A percentile compares a stretch with the other conserved stretches of the same genome.
phyloP scores from a whole-genome alignment of 1,284 basidiomycete species.

The Moesziomyces parantarcticus region DNA sequence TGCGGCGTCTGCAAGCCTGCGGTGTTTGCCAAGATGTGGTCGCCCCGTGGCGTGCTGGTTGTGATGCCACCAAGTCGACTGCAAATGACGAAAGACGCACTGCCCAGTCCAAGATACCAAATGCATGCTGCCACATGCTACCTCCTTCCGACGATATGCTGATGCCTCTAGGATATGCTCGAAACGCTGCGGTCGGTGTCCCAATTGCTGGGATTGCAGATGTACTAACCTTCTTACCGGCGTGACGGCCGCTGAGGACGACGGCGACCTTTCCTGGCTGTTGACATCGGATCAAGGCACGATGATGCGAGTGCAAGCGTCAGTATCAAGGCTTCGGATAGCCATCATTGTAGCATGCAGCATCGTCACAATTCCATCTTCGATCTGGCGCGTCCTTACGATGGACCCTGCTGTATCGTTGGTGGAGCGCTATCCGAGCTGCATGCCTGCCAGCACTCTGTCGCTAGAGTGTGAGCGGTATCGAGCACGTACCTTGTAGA shows the following conservation, averaged over 20 bases:
- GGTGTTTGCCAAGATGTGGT: too few species aligned
- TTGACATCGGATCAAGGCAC: slow-evolving; percentile 71
- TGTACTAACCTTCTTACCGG: slow-evolving; percentile 67
- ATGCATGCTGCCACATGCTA: neutral
- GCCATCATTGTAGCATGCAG: slow-evolving; percentile 7
- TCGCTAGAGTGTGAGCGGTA: neutral
- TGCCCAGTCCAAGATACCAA: neutral
- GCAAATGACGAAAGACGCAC: neutral
- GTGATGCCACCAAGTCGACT: neutral
- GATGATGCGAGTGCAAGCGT: slow-evolving; percentile 1
- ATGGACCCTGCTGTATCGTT: neutral
- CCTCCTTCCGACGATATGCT: neutral
- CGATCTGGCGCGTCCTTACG: neutral
- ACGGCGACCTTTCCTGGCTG: slow-evolving; percentile 92
- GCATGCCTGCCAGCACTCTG: slow-evolving; percentile 14
- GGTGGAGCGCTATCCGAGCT: slow-evolving; percentile 2
- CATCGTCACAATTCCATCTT: slow-evolving; percentile 14
- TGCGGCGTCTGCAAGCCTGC: too few species aligned
- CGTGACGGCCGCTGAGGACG: slow-evolving; percentile 66
- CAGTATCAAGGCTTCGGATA: slow-evolving; percentile 8
- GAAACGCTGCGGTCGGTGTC: slow-evolving; percentile 16
- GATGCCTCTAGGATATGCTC: slow-evolving; percentile 5
- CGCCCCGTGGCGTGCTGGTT: too few species aligned
- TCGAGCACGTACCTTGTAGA: slow-evolving; percentile 61
- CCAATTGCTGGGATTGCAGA: slow-evolving; percentile 1